A percentile compares a stretch with the other conserved stretches of the same genome.
phyloP scores from a whole-genome alignment of 495 filamentous ascomycete genomes.

The Parachaetomium inaequale region DNA sequence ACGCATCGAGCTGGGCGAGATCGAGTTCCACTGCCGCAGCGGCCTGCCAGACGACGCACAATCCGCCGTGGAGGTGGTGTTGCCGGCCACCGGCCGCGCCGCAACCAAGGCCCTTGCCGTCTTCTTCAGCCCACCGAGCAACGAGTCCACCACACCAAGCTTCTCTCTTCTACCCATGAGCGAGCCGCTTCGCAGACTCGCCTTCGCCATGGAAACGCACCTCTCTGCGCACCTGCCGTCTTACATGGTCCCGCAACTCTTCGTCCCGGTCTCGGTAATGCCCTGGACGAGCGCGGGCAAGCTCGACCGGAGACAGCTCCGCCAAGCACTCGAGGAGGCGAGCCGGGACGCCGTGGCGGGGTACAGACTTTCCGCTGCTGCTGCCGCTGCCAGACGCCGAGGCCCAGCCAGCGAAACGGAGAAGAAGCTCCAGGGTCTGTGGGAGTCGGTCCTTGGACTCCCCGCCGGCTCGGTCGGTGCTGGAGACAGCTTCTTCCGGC shows the following conservation, averaged over 20 bases:
- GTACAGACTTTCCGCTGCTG: conserved; percentile 18
- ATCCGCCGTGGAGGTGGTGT: conserved; percentile 21
- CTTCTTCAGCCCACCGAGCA: conserved; percentile 18
- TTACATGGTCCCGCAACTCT: conserved; percentile 57
- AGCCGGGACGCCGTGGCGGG: conserved; percentile 8
- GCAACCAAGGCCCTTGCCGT: conserved; percentile 21
- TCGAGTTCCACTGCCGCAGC: conserved; percentile 51
- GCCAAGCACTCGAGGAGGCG: conserved; percentile 15
- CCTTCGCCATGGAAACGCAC: conserved; percentile 23
- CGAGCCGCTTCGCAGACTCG: not conserved
- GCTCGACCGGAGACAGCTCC: conserved; percentile 37
- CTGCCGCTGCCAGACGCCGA: conserved; percentile 1
- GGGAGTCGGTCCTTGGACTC: conserved; percentile 45
- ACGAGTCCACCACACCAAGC: not conserved
- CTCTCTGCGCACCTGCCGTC: not conserved
- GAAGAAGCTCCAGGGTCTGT: conserved; percentile 41
- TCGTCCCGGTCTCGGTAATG: conserved; percentile 48
- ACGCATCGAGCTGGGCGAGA: conserved; percentile 40
- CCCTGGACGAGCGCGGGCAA: conserved; percentile 54
- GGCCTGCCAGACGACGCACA: conserved; percentile 20
- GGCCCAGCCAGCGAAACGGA: conserved; percentile 28
- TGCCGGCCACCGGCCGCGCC: conserved; percentile 2
- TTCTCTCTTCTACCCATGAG: conserved; percentile 20
- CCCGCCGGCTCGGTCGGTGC: conserved; percentile 31
- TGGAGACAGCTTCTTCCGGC: conserved; percentile 44